A percentile compares a stretch with the other conserved stretches of the same genome.
Conservation (phyloP, 176 grass and related monocot species). For the Juncus effusus region DNA sequence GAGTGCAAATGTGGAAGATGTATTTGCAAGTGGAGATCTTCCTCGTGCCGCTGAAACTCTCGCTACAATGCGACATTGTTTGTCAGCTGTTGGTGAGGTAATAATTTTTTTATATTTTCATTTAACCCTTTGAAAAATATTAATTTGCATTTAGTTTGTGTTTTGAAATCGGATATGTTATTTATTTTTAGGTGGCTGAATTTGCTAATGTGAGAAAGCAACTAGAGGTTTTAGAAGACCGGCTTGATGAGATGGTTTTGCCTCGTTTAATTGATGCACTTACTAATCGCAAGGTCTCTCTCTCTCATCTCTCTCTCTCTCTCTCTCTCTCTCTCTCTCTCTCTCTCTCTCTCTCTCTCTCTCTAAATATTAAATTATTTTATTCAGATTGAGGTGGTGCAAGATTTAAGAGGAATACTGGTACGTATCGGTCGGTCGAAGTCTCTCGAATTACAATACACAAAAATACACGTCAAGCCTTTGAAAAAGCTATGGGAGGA, state of each 20-base stretch:
- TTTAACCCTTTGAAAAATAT: background rate
- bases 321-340: background rate
- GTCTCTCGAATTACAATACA: constrained; percentile 85
- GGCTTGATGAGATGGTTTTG: constrained; percentile 91
- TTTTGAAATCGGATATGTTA: background rate
- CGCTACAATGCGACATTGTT: constrained; percentile 98
- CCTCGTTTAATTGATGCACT: constrained; percentile 85
- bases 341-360: background rate
- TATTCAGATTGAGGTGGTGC: constrained; percentile 75
- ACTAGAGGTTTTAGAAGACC: constrained; percentile 94
- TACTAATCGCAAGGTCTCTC: constrained; percentile 86
- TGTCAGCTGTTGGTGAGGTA: constrained; percentile 97
- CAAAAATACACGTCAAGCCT: constrained; percentile 84
- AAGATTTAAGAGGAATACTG: constrained; percentile 84
- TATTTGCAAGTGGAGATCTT: constrained; percentile 99
- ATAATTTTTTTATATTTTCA: background rate
- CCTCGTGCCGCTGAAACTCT: constrained; percentile 89
- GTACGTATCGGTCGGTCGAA: constrained; percentile 91
- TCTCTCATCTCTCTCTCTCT: background rate
- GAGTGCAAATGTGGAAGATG: constrained; percentile 97
- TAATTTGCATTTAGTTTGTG: background rate
- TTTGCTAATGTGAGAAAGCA: constrained; percentile 99
- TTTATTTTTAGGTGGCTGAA: constrained; percentile 76
- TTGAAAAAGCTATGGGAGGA: constrained; percentile 98
- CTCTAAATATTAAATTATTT: background rate